Evolutionary conservation across 2,329 filamentous ascomycete species (phyloP), one percentile per base, ranked within the genome.

Genomic region (Neonectria coccinea): DNA sequence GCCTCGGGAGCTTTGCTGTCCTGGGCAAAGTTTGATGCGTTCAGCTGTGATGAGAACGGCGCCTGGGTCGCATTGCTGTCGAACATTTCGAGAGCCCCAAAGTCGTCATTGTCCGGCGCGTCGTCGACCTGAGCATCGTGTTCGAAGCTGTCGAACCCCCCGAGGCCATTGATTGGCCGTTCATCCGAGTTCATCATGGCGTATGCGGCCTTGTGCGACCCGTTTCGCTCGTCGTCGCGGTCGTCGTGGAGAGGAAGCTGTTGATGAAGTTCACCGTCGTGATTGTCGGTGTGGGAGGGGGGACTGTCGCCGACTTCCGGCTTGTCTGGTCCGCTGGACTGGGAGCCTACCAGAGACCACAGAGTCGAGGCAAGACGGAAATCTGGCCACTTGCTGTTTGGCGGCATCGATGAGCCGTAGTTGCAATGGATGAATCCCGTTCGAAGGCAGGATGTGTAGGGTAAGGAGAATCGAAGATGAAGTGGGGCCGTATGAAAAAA

Each of bases 81-180:
- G 57, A 80, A 80, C 72, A 80, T 77, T 52, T 79, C 76, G 55
- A 80, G 74, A 25, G 75, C 59, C 22, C 78, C 78, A 60, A 79
- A 79, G 55, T 79, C 77, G 20, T 63, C 69, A 22, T 68, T 62
- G 31, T 69, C 66, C 11, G 60, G 66, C 20, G 64, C 69, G 27
- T 71, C 65, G 14, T 75, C 67, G 20, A 54, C 54, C 29, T 74
- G 72, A 44, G 62, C 61, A 47, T 75, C 65, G 59, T 69, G 68
- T 25, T 69, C 67, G 47, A 72, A 75, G 58, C 62, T 67, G 31
- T 72, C 70, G 14, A 78, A 71, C 39, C 65, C 73, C 14, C 68
- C 72, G 20, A 76, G 60, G 18, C 61, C 71, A 44, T 74, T 69
- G 60, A 76, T 72, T 61, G 69, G 57, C 29, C 62, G 68, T 44